These are phyloP conservation scores for Cylindrotheca fusiformis DNA, from an alignment of 108 stramenopile species.

Conservation along the genomic window DNA sequence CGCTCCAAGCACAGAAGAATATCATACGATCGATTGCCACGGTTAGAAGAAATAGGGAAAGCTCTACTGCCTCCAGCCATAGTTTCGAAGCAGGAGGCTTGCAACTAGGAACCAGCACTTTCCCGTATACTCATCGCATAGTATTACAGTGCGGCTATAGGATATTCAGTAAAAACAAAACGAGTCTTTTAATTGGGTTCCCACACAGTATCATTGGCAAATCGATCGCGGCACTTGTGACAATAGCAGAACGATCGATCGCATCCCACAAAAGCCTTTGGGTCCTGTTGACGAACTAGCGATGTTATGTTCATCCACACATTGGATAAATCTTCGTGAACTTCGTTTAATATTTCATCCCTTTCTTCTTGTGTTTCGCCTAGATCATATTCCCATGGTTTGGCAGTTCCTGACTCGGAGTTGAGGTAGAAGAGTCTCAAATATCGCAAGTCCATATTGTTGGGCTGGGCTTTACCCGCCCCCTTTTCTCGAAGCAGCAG, in stretches of 20 bases:
- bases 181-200: conserved; percentile 22
- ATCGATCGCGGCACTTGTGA: conserved; percentile 63
- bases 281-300: conserved; percentile 65
- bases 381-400: conserved; percentile 61
- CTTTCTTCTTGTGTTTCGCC: conserved; percentile 59
- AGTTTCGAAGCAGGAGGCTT: no score
- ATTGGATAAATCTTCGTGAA: conserved; percentile 42
- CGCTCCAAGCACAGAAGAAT: no score
- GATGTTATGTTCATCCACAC: conserved; percentile 50
- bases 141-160: no score
- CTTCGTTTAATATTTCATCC: conserved; percentile 44
- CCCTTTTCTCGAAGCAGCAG: conserved; percentile 68
- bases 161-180: no score
- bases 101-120: no score
- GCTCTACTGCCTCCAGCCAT: no score
- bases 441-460: conserved; percentile 44
- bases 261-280: conserved; percentile 68
- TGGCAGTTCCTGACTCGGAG: conserved; percentile 53
- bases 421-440: conserved; percentile 76
- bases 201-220: conserved; percentile 66
- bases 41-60: no score
- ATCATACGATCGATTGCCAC: no score
- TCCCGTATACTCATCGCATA: no score
- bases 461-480: conserved; percentile 1
- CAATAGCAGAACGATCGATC: conserved; percentile 84